Evolutionary conservation across 2,329 filamentous ascomycete species (phyloP).

Genomic region (Onygena corvina): DNA sequence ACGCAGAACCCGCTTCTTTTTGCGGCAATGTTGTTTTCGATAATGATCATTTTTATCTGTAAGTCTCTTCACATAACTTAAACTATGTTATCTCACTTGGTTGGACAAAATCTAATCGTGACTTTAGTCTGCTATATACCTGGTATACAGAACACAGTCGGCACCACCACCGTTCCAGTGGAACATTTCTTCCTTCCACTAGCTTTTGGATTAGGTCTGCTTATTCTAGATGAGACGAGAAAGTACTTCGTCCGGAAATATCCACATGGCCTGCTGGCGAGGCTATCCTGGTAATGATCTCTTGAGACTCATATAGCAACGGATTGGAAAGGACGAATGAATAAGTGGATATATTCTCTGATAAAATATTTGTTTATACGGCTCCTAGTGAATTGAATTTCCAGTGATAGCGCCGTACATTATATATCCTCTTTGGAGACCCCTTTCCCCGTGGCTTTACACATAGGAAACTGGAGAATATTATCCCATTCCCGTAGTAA

Average conservation of each 20-base stretch:
- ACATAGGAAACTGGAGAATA: no score
- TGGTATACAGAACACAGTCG: conserved; percentile 48
- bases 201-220: conserved; percentile 53
- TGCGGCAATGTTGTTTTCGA: conserved; percentile 56
- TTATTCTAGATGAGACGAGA: conserved; percentile 54
- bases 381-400: no score
- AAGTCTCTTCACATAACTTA: conserved; percentile 18
- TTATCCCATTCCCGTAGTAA: no score
- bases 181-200: conserved; percentile 69
- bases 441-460: no score
- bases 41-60: conserved; percentile 59
- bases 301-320: no score
- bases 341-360: no score
- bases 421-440: no score
- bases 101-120: conserved; percentile 14
- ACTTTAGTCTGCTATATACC: conserved; percentile 48
- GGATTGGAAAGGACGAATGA: no score
- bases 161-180: conserved; percentile 52
- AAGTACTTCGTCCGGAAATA: conserved; percentile 52
- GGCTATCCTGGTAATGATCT: conserved; percentile 52
- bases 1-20: conserved; percentile 59
- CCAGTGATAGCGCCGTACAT: no score
- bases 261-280: conserved; percentile 46
- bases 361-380: no score
- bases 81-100: background rate